Conservation (phyloP, 495 filamentous ascomycete genomes). For the Penicillium egyptiacum region DNA sequence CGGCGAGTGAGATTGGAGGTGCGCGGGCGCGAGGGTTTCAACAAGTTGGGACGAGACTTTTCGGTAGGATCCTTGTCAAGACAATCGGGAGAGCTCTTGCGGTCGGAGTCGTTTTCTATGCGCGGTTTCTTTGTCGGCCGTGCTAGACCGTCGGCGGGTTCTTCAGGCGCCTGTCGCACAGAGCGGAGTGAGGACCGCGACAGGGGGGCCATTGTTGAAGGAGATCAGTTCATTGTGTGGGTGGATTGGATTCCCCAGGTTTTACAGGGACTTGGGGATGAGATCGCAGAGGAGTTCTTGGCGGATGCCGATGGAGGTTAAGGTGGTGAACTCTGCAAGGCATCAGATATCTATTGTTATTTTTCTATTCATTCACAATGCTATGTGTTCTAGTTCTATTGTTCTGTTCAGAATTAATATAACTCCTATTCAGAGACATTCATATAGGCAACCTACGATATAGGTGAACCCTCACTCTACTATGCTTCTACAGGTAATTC, state of each 20-base stretch:
- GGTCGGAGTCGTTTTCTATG: constrained; percentile 27
- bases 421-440: not conserved
- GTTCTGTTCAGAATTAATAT: not conserved
- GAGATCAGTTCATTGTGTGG: constrained; percentile 5
- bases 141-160: constrained; percentile 23
- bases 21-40: constrained; percentile 25
- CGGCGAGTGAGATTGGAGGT: constrained; percentile 23
- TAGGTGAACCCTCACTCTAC: not conserved
- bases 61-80: constrained; percentile 30
- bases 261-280: constrained; percentile 3
- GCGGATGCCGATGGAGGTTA: constrained; percentile 1
- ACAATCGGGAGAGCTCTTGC: constrained; percentile 42
- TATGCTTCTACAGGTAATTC: not conserved
- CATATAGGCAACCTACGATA: not conserved
- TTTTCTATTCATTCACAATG: not conserved
- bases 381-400: not conserved
- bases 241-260: not conserved
- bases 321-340: not conserved
- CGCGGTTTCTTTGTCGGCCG: constrained; percentile 36
- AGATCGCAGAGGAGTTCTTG: constrained; percentile 11
- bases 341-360: not conserved
- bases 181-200: constrained; percentile 41
- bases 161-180: constrained; percentile 33
- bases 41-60: constrained; percentile 24
- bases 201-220: constrained; percentile 39